phyloP scores from a whole-genome alignment of 208 protist species.

The Leishmania arabica region DNA sequence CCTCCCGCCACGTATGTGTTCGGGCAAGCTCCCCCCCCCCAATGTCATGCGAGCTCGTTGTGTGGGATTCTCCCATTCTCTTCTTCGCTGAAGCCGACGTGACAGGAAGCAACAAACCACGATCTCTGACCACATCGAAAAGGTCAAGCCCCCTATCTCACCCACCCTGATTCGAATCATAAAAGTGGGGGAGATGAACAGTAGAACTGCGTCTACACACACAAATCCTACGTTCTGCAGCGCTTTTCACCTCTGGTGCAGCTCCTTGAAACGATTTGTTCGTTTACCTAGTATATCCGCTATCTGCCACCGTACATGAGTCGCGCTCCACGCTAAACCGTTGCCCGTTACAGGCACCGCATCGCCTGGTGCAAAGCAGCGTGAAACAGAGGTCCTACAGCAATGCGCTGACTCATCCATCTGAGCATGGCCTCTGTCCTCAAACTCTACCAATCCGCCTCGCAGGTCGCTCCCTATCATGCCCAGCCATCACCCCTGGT shows the following conservation, averaged over 20 bases:
- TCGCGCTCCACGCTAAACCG: neutral
- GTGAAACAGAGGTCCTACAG: neutral
- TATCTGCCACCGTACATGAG: neutral
- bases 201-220: neutral
- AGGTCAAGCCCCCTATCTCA: neutral
- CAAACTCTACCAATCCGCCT: neutral
- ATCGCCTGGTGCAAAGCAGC: neutral
- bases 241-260: neutral
- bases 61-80: neutral
- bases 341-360: no score
- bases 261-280: neutral
- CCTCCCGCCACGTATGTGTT: neutral
- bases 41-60: neutral
- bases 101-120: neutral
- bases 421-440: neutral
- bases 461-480: neutral
- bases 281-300: neutral
- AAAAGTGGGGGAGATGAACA: neutral
- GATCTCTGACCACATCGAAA: neutral
- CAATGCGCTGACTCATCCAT: neutral
- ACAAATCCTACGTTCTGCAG: neutral
- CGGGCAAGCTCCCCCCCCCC: neutral
- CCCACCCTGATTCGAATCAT: neutral
- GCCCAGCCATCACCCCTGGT: no score
- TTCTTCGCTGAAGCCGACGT: neutral